These are phyloP conservation scores for Kwoniella pini DNA, from an alignment of 768 basidiomycete species.

Conservation along the genomic window DNA sequence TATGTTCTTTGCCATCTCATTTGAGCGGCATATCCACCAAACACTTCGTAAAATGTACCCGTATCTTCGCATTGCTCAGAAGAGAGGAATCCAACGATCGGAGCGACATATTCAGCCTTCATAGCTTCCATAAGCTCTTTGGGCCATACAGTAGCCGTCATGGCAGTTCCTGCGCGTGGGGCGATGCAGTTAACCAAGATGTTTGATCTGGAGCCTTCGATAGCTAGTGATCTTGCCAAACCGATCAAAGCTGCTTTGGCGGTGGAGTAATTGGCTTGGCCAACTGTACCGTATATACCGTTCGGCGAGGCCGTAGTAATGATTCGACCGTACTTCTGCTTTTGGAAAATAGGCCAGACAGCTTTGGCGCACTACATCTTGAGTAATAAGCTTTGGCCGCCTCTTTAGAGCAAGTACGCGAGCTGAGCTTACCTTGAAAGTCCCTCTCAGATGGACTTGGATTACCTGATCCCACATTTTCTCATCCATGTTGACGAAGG, in stretches of 20 bases:
- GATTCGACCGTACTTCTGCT: constrained; percentile 94
- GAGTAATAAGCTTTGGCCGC: neutral
- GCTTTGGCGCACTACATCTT: constrained; percentile 76
- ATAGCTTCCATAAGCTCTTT: constrained; percentile 75
- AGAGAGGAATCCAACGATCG: constrained; percentile 84
- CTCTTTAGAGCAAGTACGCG: neutral
- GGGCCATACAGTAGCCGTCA: constrained; percentile 77
- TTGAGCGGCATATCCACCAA: constrained; percentile 88
- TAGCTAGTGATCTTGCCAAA: constrained; percentile 81
- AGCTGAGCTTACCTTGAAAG: constrained; percentile 69
- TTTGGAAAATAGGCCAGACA: constrained; percentile 93
- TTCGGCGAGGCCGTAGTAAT: constrained; percentile 91
- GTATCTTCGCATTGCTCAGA: constrained; percentile 75
- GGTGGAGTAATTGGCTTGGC: constrained; percentile 91
- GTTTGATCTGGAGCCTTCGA: constrained; percentile 88
- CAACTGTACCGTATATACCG: constrained; percentile 93
- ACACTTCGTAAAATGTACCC: constrained; percentile 78
- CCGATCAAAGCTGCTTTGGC: constrained; percentile 92
- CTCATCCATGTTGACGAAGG: constrained; percentile 82
- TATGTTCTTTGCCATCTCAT: constrained; percentile 89
- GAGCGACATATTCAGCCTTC: constrained; percentile 91
- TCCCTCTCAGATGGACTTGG: constrained; percentile 82
- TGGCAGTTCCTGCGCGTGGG: constrained; percentile 84
- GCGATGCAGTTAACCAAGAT: constrained; percentile 87
- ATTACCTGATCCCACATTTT: constrained; percentile 93